Percentiles rank a stretch among this genome's conserved stretches.
These are phyloP conservation scores for Stereocaulon alpinum DNA, from an alignment of 495 filamentous ascomycete genomes.

Conservation along the genomic window DNA sequence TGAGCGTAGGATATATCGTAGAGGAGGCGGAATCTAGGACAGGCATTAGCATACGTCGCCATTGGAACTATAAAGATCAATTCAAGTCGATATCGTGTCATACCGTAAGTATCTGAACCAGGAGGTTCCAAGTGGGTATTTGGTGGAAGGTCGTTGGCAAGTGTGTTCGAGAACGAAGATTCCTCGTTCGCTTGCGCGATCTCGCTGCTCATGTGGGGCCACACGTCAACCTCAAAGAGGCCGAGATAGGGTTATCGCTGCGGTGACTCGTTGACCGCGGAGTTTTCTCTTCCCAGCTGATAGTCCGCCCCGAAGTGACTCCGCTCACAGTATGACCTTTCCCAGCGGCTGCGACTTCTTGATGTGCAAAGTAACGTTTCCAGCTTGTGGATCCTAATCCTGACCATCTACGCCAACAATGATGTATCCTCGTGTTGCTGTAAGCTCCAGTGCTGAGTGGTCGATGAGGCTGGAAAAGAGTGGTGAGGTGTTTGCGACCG, in stretches of 20 bases:
- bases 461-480: neutral
- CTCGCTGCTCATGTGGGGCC: slow-evolving; percentile 42
- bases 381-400: slow-evolving; percentile 2
- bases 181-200: slow-evolving; percentile 30
- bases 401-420: slow-evolving; percentile 11
- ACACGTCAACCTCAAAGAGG: slow-evolving; percentile 17
- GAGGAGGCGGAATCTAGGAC: slow-evolving; percentile 11
- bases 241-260: slow-evolving; percentile 9
- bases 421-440: neutral
- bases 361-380: slow-evolving; percentile 2
- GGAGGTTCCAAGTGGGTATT: slow-evolving; percentile 12
- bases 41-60: neutral
- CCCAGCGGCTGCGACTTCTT: neutral
- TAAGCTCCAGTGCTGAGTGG: neutral
- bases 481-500: slow-evolving; percentile 8
- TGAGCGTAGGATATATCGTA: slow-evolving; percentile 6
- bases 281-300: neutral
- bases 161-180: slow-evolving; percentile 15
- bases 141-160: slow-evolving; percentile 19
- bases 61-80: too few species aligned
- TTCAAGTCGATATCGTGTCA: neutral
- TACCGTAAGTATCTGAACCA: slow-evolving; percentile 15
- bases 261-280: neutral
- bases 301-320: neutral
- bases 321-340: neutral